Base-by-base conservation (phyloP, 495 filamentous ascomycete genomes). In the Daldinia decipiens region DNA sequence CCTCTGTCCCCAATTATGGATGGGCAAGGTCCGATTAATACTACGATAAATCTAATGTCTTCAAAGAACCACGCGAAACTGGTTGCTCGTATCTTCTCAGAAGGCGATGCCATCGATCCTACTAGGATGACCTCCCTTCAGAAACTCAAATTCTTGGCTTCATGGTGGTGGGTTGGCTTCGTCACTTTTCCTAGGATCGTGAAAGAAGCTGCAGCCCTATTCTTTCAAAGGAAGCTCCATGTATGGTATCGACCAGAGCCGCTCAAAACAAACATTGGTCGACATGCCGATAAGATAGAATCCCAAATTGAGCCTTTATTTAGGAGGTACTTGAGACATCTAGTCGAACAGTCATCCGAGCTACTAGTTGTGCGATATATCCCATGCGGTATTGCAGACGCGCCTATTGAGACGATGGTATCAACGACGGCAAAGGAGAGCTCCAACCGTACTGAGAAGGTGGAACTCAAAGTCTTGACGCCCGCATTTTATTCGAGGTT, bases 151-250 rank as follows among this genome's bases (percentile, higher is more conserved):
- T 90, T 91, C 69, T 70, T 91, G 7, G 52, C 74, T 12, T 68
- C 75, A 12, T 91, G 89, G 85, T 86, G 84, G 79, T 91, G 87
- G 88, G 84, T 88, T 17, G 86, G 88, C 4, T 79, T 92, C 13
- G 77, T 85, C 6, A 90, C 89, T 0, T 87, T 88, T 61, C 88
- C 88, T 5, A 79, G 89, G 32, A 91, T 90, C 45, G 71, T 88
- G 7, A 81, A 79, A 63, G 81, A 91, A 77, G 89, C 89, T 4
- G 76, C 59, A 1, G 78, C 75, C 29, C 78, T 91, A 9, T 89
- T 85, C 67, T 86, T 88, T 67, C 50, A 62, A 9, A 78, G 80
- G 57, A 84, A 80, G 43, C 76, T 91, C 17, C 83, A 86, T 50
- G 84, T 90, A 6, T 90, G 85, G 82, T 86, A 79, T 63, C 73